Percentiles rank a stretch among this genome's conserved stretches.
phyloP scores from a whole-genome alignment of 2,329 filamentous ascomycete genomes.

The Pseudogymnoascus sp. region DNA sequence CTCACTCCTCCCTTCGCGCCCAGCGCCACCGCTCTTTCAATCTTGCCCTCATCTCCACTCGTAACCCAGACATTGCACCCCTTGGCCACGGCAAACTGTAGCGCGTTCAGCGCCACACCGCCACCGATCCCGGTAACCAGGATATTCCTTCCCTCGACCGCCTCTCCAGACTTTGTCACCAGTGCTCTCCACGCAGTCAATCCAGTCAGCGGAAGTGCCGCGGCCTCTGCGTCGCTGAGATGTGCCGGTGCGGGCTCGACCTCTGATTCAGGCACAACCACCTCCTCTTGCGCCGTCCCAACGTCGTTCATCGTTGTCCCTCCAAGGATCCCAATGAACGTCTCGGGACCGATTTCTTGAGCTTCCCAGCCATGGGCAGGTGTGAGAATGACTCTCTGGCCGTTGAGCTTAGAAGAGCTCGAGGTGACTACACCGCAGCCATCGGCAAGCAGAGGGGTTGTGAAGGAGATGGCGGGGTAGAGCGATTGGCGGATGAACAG shows the following conservation, averaged over 20 bases:
- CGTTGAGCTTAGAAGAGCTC: constrained; percentile 41
- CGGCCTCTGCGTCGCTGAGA: constrained; percentile 64
- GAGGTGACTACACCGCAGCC: constrained; percentile 66
- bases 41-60: constrained; percentile 57
- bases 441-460: constrained; percentile 71
- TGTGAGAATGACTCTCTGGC: constrained; percentile 68
- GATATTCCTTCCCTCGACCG: constrained; percentile 60
- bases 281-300: constrained; percentile 68
- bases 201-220: constrained; percentile 76
- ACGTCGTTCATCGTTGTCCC: constrained; percentile 55
- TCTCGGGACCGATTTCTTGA: constrained; percentile 65
- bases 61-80: constrained; percentile 37
- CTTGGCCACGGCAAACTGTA: constrained; percentile 69
- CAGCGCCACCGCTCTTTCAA: constrained; percentile 60
- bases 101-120: constrained; percentile 74
- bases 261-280: constrained; percentile 61
- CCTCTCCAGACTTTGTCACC: constrained; percentile 65
- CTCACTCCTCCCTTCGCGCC: constrained; percentile 76
- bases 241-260: constrained; percentile 70
- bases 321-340: constrained; percentile 58
- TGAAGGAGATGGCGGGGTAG: constrained; percentile 78
- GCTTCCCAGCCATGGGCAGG: constrained; percentile 72
- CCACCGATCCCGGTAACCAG: constrained; percentile 88
- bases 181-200: constrained; percentile 83
- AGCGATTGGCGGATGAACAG: constrained; percentile 88